Conservation (phyloP, 208 protist species). For the Trypanosoma melophagium region DNA sequence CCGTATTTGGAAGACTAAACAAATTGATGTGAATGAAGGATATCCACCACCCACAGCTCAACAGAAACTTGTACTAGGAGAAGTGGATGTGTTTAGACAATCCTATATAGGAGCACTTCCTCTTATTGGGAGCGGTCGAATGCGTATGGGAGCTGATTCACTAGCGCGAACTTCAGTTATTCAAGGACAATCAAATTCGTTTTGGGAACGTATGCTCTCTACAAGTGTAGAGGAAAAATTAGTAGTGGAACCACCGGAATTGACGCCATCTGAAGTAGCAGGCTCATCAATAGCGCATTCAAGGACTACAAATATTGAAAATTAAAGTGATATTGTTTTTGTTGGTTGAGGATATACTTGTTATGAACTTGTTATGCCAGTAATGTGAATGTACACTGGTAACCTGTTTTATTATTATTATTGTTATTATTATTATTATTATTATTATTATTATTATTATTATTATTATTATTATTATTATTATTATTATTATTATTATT, state of each 20-base stretch:
- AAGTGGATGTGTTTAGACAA: neutral
- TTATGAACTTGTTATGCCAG: too few relatives aligned
- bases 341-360: too few relatives aligned
- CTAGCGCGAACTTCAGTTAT: neutral
- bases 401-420: too few relatives aligned
- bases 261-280: neutral
- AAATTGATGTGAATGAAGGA: constrained; percentile 74
- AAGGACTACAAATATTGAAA: neutral
- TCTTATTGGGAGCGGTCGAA: too few relatives aligned
- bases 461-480: too few relatives aligned
- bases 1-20: constrained; percentile 69
- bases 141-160: neutral
- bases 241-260: neutral
- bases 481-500: too few relatives aligned
- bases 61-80: constrained; percentile 36
- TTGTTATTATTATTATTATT: too few relatives aligned
- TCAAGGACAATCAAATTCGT: neutral
- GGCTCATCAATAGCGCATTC: neutral
- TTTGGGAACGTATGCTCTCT: neutral
- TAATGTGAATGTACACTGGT: too few relatives aligned
- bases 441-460: too few relatives aligned
- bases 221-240: neutral
- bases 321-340: neutral
- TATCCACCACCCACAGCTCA: constrained; percentile 34
- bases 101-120: neutral